phyloP scores from a whole-genome alignment of 345 rosid genomes.

The Pelargonium nanum region DNA sequence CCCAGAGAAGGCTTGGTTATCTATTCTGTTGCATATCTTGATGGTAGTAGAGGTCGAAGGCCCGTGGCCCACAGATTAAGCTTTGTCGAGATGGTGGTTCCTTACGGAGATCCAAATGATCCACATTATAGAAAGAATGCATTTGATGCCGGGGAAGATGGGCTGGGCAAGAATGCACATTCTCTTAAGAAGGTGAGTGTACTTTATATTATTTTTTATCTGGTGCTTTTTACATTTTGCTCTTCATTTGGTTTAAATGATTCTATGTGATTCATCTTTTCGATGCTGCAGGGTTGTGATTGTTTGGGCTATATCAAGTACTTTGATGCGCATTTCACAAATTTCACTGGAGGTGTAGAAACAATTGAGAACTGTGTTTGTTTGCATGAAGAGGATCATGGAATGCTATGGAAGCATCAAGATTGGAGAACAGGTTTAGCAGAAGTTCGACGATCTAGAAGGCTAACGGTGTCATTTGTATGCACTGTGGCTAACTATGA shows the following conservation, averaged over 20 bases:
- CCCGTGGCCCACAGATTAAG: conserved; percentile 69
- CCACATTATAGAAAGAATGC: conserved; percentile 75
- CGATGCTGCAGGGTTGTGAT: conserved; percentile 52
- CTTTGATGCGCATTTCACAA: conserved; percentile 68
- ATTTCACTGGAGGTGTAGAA: conserved; percentile 71
- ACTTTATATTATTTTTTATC: neutral
- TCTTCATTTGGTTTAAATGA: neutral
- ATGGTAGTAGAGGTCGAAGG: conserved; percentile 65
- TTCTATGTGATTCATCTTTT: conserved; percentile 1
- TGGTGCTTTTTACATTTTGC: neutral
- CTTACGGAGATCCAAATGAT: conserved; percentile 75
- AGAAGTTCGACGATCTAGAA: conserved; percentile 67
- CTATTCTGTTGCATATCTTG: conserved; percentile 60
- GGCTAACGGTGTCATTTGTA: conserved; percentile 49
- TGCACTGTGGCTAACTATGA: conserved; percentile 75
- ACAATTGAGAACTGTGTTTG: conserved; percentile 69
- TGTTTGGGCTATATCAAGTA: conserved; percentile 64
- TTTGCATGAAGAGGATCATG: conserved; percentile 74
- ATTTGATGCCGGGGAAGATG: conserved; percentile 82
- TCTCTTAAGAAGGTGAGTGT: conserved; percentile 53
- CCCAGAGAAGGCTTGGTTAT: conserved; percentile 70
- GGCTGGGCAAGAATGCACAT: conserved; percentile 73
- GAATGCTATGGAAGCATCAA: conserved; percentile 77
- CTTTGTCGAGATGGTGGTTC: conserved; percentile 80
- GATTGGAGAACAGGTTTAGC: conserved; percentile 82